Evolutionary conservation across 805 yeast genomes (phyloP).

Genomic region (Barnettozyma wickerhamii): DNA sequence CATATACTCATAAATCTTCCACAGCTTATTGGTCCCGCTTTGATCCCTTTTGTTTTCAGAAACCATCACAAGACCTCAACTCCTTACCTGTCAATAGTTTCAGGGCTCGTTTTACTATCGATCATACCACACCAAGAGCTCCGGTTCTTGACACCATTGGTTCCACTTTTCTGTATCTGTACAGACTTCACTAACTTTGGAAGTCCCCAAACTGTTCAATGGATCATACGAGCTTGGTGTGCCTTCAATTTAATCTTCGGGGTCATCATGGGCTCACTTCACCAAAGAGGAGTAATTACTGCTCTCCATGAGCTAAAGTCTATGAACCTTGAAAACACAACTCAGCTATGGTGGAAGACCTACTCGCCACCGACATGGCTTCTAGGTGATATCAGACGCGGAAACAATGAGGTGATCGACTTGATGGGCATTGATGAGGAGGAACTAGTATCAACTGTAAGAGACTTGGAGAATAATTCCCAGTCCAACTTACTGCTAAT

Average conservation of each 20-base stretch:
- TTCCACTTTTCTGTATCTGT: constrained; percentile 66
- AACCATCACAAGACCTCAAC: constrained; percentile 37
- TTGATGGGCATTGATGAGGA: constrained; percentile 40
- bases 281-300: constrained; percentile 87
- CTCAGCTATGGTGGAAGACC: constrained; percentile 87
- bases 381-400: constrained; percentile 28
- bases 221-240: constrained; percentile 44
- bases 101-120: constrained; percentile 64
- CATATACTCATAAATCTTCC: constrained; percentile 78
- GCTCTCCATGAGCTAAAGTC: constrained; percentile 43
- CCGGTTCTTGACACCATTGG: constrained; percentile 75
- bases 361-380: constrained; percentile 94
- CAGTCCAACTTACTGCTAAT: constrained; percentile 10
- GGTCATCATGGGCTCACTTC: constrained; percentile 70
- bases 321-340: constrained; percentile 25
- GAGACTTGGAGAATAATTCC: constrained; percentile 13
- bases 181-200: constrained; percentile 38
- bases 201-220: constrained; percentile 14
- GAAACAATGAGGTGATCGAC: constrained; percentile 32
- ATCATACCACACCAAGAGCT: constrained; percentile 88
- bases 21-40: constrained; percentile 73
- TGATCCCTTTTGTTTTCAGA: constrained; percentile 37
- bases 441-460: constrained; percentile 23
- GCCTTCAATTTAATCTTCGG: constrained; percentile 58
- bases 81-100: constrained; percentile 53